A percentile compares a stretch with the other conserved stretches of the same genome.
Evolutionary conservation across 768 basidiomycete species (phyloP).

Genomic region (Psilocybe sp.): DNA sequence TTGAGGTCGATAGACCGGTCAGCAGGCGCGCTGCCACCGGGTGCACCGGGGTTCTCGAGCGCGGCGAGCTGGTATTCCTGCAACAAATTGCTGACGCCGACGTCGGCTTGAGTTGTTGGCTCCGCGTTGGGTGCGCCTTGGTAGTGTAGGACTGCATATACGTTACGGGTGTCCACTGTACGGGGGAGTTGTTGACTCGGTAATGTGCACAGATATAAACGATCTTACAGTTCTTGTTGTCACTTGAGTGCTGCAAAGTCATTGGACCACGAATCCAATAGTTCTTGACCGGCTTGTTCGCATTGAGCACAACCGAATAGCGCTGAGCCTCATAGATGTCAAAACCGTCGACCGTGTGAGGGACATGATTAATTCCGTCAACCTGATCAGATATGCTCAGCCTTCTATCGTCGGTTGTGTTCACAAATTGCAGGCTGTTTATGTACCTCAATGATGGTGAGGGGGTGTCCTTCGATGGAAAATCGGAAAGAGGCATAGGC

Average conservation of each 20-base stretch:
- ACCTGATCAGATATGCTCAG: too few species aligned
- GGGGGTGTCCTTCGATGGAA: conserved; percentile 39
- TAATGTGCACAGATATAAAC: background rate
- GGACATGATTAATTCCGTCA: conserved; percentile 38
- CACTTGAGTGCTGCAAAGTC: conserved; percentile 26
- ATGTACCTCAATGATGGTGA: conserved; percentile 38
- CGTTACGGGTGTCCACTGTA: conserved; percentile 17
- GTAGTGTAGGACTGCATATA: conserved; percentile 37
- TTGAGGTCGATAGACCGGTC: conserved; percentile 18
- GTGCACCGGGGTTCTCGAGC: conserved; percentile 14
- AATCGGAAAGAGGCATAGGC: conserved; percentile 40
- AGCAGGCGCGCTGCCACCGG: conserved; percentile 21
- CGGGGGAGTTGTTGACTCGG: background rate
- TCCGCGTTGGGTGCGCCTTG: conserved; percentile 29
- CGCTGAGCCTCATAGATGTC: conserved; percentile 27
- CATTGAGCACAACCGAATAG: background rate
- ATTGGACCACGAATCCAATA: conserved; percentile 17
- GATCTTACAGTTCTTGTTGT: conserved; percentile 29
- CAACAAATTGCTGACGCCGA: conserved; percentile 18
- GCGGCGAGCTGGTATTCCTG: conserved; percentile 8
- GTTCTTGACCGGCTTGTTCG: conserved; percentile 3
- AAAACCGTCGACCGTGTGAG: conserved; percentile 36
- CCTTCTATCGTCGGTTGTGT: too few species aligned
- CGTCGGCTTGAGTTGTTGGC: conserved; percentile 27
- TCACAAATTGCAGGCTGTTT: too few species aligned